phyloP scores from a whole-genome alignment of 331 rosid genomes.

The Malus hybrid region DNA sequence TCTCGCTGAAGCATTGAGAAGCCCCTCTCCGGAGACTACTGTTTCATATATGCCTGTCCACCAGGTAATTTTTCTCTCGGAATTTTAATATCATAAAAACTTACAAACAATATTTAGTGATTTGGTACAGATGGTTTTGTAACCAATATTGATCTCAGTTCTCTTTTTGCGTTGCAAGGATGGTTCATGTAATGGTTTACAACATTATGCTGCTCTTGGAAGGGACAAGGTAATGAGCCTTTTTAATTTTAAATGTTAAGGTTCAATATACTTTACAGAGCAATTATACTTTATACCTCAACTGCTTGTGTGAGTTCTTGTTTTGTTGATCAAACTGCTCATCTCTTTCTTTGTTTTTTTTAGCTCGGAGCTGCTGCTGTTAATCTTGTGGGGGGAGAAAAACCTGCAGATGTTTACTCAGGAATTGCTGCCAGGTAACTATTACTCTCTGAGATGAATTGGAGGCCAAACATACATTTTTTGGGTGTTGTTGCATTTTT shows the following conservation, averaged over 20 bases:
- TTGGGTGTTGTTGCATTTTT: not conserved
- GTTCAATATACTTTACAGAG: not conserved
- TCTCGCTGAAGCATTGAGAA: conserved; percentile 78
- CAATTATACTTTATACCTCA: not conserved
- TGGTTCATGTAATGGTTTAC: conserved; percentile 98
- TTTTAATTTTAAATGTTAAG: not conserved
- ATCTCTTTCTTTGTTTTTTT: not conserved
- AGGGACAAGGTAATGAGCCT: conserved; percentile 71
- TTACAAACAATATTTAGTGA: not conserved
- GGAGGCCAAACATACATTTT: not conserved
- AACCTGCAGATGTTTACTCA: conserved; percentile 91
- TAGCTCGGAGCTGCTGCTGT: conserved; percentile 94
- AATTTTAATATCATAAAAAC: not conserved
- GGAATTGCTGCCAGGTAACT: conserved; percentile 80
- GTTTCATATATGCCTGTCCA: conserved; percentile 82
- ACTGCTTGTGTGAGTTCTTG: not conserved
- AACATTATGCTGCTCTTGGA: conserved; percentile 95
- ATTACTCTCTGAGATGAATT: not conserved
- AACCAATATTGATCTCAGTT: not conserved
- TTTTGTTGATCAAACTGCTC: not conserved
- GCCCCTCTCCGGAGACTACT: conserved; percentile 68
- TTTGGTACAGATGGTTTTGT: not conserved
- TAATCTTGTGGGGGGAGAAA: conserved; percentile 75
- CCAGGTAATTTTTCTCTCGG: conserved; percentile 48
- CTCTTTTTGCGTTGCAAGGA: conserved; percentile 47